Conservation (phyloP, 306 rosid genomes). For the Cucurbita moschata region DNA sequence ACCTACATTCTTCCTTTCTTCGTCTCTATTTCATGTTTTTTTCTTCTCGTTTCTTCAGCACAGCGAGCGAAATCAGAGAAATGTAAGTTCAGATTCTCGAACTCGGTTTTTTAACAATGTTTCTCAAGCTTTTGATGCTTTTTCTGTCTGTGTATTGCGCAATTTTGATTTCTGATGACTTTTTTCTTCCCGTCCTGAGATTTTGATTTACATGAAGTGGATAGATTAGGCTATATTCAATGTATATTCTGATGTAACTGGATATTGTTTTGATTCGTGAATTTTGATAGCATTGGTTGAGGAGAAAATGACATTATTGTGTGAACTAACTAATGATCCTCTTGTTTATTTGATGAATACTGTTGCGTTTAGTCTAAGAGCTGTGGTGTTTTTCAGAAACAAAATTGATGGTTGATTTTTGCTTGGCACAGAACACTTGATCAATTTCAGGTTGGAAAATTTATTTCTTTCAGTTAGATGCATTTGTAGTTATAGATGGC, state of each 20-base stretch:
- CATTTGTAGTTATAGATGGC: constrained; percentile 32
- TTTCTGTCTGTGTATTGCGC: not conserved
- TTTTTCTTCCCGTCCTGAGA: not conserved
- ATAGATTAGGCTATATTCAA: not conserved
- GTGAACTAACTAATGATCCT: not conserved
- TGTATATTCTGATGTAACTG: not conserved
- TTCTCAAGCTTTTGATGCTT: not conserved
- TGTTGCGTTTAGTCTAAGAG: not conserved
- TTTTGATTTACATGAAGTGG: not conserved
- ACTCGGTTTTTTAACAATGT: not conserved
- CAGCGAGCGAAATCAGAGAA: not conserved
- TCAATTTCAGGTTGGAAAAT: not conserved
- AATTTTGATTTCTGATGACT: not conserved
- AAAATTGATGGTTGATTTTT: not conserved
- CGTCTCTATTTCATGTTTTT: not conserved
- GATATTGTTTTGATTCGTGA: not conserved
- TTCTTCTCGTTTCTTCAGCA: not conserved
- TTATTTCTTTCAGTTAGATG: not conserved
- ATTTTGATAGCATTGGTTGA: not conserved
- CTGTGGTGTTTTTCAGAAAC: not conserved
- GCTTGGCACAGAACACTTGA: not conserved
- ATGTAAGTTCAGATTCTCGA: not conserved
- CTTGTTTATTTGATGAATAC: not conserved
- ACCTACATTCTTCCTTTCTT: not conserved
- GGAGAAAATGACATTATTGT: not conserved